phyloP scores from a whole-genome alignment of 2,329 filamentous ascomycete species.

The Aureobasidium sp. region DNA sequence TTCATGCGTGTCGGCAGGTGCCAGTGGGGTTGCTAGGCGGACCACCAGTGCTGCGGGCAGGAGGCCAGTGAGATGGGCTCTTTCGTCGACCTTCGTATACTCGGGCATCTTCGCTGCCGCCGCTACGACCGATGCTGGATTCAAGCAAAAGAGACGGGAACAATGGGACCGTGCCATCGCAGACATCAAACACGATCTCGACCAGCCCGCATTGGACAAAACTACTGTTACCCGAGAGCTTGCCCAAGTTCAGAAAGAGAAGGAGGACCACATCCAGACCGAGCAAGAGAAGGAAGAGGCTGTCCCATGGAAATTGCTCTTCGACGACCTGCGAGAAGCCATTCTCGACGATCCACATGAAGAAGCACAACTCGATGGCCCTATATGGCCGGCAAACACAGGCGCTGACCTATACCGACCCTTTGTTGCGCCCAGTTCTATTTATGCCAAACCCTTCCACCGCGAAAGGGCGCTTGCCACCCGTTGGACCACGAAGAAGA shows the following conservation, averaged over 20 bases:
- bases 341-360: neutral
- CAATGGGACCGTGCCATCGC: conserved; percentile 56
- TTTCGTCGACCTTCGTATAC: conserved; percentile 55
- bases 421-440: conserved; percentile 36
- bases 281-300: neutral
- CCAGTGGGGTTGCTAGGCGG: conserved; percentile 39
- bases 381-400: conserved; percentile 33
- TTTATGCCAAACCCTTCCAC: conserved; percentile 31
- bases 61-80: conserved; percentile 40
- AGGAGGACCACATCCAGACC: neutral
- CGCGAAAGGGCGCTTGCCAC: conserved; percentile 25
- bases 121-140: conserved; percentile 51
- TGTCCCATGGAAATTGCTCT: neutral
- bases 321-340: conserved; percentile 7
- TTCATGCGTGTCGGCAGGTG: conserved; percentile 44
- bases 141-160: conserved; percentile 49
- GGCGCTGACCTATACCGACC: conserved; percentile 24
- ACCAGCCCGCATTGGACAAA: neutral
- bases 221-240: neutral
- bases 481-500: conserved; percentile 34
- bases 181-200: conserved; percentile 42
- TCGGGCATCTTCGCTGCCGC: conserved; percentile 60
- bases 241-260: neutral
- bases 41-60: conserved; percentile 44
- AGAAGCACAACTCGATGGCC: neutral